Evolutionary conservation across 2,329 filamentous ascomycete species (phyloP).

Genomic region (Phoma herbarum): DNA sequence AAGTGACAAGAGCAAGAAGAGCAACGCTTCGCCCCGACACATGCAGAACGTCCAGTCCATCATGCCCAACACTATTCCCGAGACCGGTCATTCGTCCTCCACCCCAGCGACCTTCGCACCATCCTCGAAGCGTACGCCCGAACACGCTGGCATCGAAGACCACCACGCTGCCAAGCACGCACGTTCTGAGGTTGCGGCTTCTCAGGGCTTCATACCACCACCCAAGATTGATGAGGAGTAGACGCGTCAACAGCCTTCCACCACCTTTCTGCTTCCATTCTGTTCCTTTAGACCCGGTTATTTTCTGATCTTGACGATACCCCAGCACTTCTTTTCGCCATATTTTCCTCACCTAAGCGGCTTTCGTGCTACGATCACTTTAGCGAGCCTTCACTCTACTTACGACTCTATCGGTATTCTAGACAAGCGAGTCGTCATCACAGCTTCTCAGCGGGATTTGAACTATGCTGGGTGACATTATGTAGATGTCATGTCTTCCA

Average conservation of each 20-base stretch:
- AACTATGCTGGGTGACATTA: neutral
- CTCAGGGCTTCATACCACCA: conserved; percentile 51
- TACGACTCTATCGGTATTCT: neutral
- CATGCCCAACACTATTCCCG: conserved; percentile 32
- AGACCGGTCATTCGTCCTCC: conserved; percentile 31
- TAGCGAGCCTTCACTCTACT: conserved; percentile 14
- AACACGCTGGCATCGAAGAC: conserved; percentile 29
- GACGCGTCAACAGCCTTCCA: neutral
- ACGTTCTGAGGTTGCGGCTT: conserved; percentile 42
- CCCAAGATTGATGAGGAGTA: conserved; percentile 55
- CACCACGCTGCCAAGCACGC: conserved; percentile 49
- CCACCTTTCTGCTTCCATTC: conserved; percentile 1
- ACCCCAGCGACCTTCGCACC: conserved; percentile 27
- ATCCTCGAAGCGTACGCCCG: conserved; percentile 12
- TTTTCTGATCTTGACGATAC: conserved; percentile 24
- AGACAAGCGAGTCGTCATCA: neutral
- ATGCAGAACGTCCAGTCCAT: conserved; percentile 33
- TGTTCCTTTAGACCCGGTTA: conserved; percentile 11
- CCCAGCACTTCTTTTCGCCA: conserved; percentile 17
- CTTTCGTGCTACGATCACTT: conserved; percentile 5
- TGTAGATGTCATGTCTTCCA: conserved; percentile 15
- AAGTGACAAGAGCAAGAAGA: conserved; percentile 60
- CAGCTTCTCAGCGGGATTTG: neutral
- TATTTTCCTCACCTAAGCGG: conserved; percentile 2
- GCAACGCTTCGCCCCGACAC: conserved; percentile 51